Percentiles rank a stretch among this genome's conserved stretches.
phyloP scores from a whole-genome alignment of 2,329 filamentous ascomycete genomes.

The Exophiala spinifera region DNA sequence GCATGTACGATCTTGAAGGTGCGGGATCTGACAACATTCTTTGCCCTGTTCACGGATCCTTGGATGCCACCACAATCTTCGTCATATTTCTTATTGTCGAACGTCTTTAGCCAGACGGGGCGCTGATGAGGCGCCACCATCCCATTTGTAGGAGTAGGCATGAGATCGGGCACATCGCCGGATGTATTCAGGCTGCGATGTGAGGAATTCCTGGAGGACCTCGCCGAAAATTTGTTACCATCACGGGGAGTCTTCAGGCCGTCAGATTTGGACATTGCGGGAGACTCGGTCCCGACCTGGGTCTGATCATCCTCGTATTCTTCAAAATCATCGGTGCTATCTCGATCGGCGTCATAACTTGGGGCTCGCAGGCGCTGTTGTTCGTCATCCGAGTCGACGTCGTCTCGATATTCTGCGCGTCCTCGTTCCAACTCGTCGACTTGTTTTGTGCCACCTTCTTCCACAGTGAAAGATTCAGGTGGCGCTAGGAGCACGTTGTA shows the following conservation, averaged over 20 bases:
- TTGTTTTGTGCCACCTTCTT: constrained; percentile 38
- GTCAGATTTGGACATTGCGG: constrained; percentile 25
- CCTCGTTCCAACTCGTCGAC: constrained; percentile 39
- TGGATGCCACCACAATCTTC: constrained; percentile 31
- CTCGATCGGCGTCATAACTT: constrained; percentile 14
- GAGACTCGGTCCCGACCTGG: constrained; percentile 26
- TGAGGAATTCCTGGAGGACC: constrained; percentile 23
- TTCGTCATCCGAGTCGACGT: constrained; percentile 36
- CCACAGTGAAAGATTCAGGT: constrained; percentile 56
- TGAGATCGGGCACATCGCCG: constrained; percentile 26
- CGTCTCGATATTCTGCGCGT: constrained; percentile 40
- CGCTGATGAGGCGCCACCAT: constrained; percentile 50
- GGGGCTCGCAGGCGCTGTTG: constrained; percentile 23
- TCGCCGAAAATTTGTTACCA: constrained; percentile 16
- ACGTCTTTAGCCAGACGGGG: constrained; percentile 56
- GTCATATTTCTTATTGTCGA: constrained; percentile 34
- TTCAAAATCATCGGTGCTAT: constrained; percentile 21
- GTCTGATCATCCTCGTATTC: constrained; percentile 25
- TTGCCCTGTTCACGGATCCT: constrained; percentile 32
- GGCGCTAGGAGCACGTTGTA: constrained; percentile 93
- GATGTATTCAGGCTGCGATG: constrained; percentile 14
- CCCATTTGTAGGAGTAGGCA: constrained; percentile 49
- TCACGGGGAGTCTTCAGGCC: constrained; percentile 27
- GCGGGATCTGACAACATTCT: constrained; percentile 26
- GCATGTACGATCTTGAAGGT: constrained; percentile 22